Percentiles rank a stretch among this genome's conserved stretches.
Evolutionary conservation across 2,329 filamentous ascomycete genomes (phyloP).

Genomic region (Sclerotiophoma versabilis): DNA sequence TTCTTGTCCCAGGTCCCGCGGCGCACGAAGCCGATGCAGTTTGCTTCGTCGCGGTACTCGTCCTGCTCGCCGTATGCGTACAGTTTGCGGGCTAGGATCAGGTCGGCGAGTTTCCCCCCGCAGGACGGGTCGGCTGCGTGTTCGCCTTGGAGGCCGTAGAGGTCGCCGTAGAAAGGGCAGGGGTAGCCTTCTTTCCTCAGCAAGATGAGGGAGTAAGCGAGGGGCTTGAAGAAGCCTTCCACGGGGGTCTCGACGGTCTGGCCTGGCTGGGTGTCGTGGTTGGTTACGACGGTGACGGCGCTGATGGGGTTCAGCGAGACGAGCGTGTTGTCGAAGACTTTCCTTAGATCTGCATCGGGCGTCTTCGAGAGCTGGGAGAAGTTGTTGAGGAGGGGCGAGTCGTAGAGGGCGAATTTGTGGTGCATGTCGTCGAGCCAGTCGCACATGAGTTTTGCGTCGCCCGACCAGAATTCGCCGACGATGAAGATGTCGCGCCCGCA

Average conservation of each 20-base stretch:
- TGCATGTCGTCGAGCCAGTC: conserved; percentile 66
- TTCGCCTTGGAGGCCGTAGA: conserved; percentile 69
- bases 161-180: conserved; percentile 74
- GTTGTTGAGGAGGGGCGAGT: conserved; percentile 72
- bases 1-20: conserved; percentile 60
- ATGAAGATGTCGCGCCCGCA: conserved; percentile 64
- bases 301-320: conserved; percentile 62
- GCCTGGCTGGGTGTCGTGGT: conserved; percentile 73
- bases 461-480: conserved; percentile 74
- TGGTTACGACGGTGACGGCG: conserved; percentile 73
- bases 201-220: conserved; percentile 76
- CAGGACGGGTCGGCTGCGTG: conserved; percentile 61
- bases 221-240: conserved; percentile 71
- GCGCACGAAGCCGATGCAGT: conserved; percentile 69
- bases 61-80: conserved; percentile 72
- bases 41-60: conserved; percentile 67
- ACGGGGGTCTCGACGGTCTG: conserved; percentile 70
- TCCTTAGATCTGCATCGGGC: conserved; percentile 66
- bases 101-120: conserved; percentile 62
- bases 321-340: conserved; percentile 67
- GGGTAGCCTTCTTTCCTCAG: conserved; percentile 69
- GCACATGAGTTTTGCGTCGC: conserved; percentile 62
- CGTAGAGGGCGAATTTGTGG: conserved; percentile 65
- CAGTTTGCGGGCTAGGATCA: conserved; percentile 68
- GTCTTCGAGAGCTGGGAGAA: conserved; percentile 67